phyloP scores from a whole-genome alignment of 306 rosid genomes.

The Citrullus amarus region DNA sequence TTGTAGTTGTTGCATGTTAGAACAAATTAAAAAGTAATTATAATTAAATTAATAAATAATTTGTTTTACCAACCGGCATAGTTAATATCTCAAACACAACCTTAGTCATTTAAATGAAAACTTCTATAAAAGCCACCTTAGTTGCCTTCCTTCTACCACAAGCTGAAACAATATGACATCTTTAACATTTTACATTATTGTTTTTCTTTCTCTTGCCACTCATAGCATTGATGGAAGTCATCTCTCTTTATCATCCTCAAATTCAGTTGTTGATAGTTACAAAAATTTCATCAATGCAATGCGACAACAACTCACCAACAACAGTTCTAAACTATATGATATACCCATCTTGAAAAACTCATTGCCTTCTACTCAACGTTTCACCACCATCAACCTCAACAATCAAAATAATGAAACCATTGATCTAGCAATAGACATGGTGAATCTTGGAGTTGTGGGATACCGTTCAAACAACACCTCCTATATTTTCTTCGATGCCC shows the following conservation, averaged over 20 bases:
- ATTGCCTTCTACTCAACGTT: background rate
- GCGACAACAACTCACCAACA: background rate
- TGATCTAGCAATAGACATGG: background rate
- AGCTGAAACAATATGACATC: background rate
- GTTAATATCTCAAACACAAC: too few species aligned
- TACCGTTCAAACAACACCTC: background rate
- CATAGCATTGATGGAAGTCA: background rate
- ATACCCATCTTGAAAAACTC: background rate
- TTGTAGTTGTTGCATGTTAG: too few species aligned
- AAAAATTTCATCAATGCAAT: background rate
- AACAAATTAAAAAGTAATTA: too few species aligned
- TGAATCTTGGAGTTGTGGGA: background rate
- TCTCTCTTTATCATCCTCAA: background rate
- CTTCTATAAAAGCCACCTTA: background rate
- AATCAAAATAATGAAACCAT: background rate
- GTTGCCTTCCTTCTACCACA: background rate
- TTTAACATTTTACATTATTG: background rate
- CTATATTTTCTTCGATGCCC: background rate
- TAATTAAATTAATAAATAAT: too few species aligned
- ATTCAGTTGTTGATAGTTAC: too few species aligned
- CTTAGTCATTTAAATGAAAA: too few species aligned
- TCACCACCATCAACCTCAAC: background rate
- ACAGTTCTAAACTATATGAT: background rate
- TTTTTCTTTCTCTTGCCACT: background rate
- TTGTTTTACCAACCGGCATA: too few species aligned